Evolutionary conservation across 371 early-diverging fungal species (phyloP).

Genomic region (Rhizomucor miehei): DNA sequence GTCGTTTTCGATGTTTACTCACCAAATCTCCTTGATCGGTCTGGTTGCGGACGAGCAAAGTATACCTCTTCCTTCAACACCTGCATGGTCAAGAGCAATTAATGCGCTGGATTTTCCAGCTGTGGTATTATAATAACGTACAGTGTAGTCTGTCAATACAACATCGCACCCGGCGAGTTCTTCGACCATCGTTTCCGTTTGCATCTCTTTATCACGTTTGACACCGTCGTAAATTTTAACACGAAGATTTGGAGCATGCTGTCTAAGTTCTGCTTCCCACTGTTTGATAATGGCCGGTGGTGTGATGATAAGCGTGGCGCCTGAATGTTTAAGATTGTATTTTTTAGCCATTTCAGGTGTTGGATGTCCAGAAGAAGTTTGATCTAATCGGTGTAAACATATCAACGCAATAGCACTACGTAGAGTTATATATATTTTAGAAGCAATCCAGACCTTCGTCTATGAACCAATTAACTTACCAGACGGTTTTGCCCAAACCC

Average conservation of each 20-base stretch:
- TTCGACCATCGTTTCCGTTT: slow-evolving; percentile 11
- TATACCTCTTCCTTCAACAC: slow-evolving; percentile 54
- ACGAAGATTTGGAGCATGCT: slow-evolving; percentile 43
- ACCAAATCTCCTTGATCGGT: slow-evolving; percentile 30
- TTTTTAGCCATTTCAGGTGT: background rate
- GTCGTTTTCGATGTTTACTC: slow-evolving; percentile 4
- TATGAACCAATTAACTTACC: slow-evolving; percentile 8
- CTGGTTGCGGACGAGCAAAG: slow-evolving; percentile 25
- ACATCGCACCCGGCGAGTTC: slow-evolving; percentile 48
- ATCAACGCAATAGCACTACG: slow-evolving; percentile 51
- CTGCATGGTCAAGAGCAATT: background rate
- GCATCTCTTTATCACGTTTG: slow-evolving; percentile 5
- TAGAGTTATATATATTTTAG: background rate
- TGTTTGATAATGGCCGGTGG: slow-evolving; percentile 61
- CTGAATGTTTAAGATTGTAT: slow-evolving; percentile 16
- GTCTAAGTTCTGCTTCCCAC: slow-evolving; percentile 59
- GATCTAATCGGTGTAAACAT: slow-evolving; percentile 24
- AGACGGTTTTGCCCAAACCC: slow-evolving; percentile 75
- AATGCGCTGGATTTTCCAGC: background rate
- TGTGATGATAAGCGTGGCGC: slow-evolving; percentile 63
- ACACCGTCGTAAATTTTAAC: slow-evolving; percentile 31
- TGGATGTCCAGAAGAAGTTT: slow-evolving; percentile 2
- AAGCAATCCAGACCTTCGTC: background rate
- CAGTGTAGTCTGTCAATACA: slow-evolving; percentile 59
- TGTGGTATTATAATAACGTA: background rate